A percentile compares a stretch with the other conserved stretches of the same genome.
These are phyloP conservation scores for Amanita pseudoporphyria DNA, from an alignment of 768 basidiomycete species.

Conservation along the genomic window DNA sequence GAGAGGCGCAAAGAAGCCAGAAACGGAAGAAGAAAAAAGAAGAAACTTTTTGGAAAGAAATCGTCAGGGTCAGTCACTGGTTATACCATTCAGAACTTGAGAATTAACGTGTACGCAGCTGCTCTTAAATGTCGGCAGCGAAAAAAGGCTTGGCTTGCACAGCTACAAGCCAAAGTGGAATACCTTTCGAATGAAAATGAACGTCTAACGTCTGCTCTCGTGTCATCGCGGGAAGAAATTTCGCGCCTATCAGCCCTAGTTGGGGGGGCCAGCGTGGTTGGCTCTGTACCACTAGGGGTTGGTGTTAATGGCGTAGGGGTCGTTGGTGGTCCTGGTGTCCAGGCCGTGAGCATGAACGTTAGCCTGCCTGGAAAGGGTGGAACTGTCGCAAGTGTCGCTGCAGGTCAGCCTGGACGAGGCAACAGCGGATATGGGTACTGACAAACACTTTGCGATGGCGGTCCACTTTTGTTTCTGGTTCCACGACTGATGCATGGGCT, in stretches of 20 bases:
- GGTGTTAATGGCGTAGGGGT: conserved; percentile 12
- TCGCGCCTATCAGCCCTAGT: conserved; percentile 70
- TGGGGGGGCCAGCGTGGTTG: conserved; percentile 51
- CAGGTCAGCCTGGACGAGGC: conserved; percentile 21
- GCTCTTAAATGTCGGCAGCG: conserved; percentile 98
- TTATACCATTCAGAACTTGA: background rate
- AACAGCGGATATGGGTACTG: conserved; percentile 33
- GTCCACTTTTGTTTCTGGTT: conserved; percentile 1
- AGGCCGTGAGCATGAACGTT: conserved; percentile 39
- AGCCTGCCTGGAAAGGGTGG: conserved; percentile 22
- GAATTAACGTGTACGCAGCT: conserved; percentile 35
- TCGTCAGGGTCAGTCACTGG: conserved; percentile 67
- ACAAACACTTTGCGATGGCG: conserved; percentile 5
- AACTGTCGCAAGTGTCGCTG: conserved; percentile 14
- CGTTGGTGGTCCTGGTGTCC: conserved; percentile 23
- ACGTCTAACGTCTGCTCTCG: conserved; percentile 77
- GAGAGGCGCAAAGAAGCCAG: conserved; percentile 56
- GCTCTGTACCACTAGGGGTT: conserved; percentile 20
- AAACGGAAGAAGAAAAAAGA: conserved; percentile 98
- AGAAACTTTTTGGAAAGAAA: conserved; percentile 96
- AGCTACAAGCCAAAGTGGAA: conserved; percentile 91
- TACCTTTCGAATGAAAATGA: conserved; percentile 92
- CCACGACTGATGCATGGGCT: background rate
- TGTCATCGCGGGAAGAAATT: conserved; percentile 87
- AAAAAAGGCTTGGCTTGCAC: conserved; percentile 95